phyloP scores from a whole-genome alignment of 768 basidiomycete genomes.

The Pulveroboletus sp. region DNA sequence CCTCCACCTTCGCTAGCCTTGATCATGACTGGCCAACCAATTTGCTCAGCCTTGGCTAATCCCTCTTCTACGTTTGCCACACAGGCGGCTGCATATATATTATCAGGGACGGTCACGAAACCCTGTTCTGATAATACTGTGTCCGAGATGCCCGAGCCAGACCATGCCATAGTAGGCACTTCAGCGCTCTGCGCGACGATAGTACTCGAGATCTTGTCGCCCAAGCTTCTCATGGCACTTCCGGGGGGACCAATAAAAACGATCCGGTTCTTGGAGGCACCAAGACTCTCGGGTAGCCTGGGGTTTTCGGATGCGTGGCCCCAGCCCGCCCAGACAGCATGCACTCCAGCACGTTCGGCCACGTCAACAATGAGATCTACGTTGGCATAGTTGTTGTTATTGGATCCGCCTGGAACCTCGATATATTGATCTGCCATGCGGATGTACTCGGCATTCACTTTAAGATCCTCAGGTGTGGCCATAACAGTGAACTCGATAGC shows the following conservation, averaged over 20 bases:
- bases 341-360: constrained; percentile 94
- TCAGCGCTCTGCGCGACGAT: constrained; percentile 96
- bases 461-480: constrained; percentile 98
- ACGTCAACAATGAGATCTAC: constrained; percentile 98
- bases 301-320: constrained; percentile 99
- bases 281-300: constrained; percentile 87
- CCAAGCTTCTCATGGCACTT: constrained; percentile 96
- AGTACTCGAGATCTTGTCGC: constrained; percentile 99
- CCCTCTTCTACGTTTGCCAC: constrained; percentile 87
- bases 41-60: constrained; percentile 71
- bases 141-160: constrained; percentile 88
- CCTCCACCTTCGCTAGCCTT: constrained; percentile 99
- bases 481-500: constrained; percentile 98
- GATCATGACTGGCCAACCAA: constrained; percentile 99
- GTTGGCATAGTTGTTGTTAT: constrained; percentile 99
- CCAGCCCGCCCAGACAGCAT: constrained; percentile 99
- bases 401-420: constrained; percentile 96
- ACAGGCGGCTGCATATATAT: constrained; percentile 84
- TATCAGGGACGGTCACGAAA: constrained; percentile 91
- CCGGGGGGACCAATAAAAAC: constrained; percentile 99
- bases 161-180: constrained; percentile 99
- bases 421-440: constrained; percentile 99
- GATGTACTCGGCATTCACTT: constrained; percentile 99
- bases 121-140: constrained; percentile 81
- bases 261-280: constrained; percentile 90